Evolutionary conservation across 805 yeast species (phyloP).

Genomic region (Diddensiella santjacobensis): DNA sequence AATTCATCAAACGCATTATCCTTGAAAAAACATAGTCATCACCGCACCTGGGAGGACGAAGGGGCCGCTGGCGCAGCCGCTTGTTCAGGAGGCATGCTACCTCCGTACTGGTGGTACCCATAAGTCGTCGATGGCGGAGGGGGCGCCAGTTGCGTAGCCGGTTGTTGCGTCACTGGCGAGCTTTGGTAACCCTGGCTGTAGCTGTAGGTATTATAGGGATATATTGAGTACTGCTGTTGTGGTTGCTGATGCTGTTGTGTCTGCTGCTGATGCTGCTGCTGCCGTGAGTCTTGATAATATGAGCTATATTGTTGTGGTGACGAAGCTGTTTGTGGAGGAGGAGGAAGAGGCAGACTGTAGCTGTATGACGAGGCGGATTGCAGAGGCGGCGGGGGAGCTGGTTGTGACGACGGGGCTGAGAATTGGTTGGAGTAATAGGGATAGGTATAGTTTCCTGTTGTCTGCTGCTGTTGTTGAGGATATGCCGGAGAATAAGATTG

Average conservation of each 20-base stretch:
- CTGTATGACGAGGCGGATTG: conserved; percentile 2
- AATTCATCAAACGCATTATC: neutral
- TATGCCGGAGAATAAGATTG: neutral
- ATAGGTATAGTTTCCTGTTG: neutral
- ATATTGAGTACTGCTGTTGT: conserved; percentile 1
- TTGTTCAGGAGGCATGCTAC: too few relatives aligned
- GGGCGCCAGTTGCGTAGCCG: neutral
- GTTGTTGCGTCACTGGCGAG: neutral
- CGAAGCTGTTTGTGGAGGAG: too few relatives aligned
- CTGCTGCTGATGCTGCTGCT: conserved; percentile 11
- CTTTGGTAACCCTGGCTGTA: conserved; percentile 2
- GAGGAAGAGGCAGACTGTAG: conserved; percentile 7
- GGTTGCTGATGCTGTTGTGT: conserved; percentile 14
- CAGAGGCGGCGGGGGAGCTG: conserved; percentile 11
- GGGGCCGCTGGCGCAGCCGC: too few relatives aligned
- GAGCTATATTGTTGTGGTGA: conserved; percentile 2
- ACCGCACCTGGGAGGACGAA: too few relatives aligned
- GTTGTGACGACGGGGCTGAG: conserved; percentile 9
- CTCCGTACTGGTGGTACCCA: too few relatives aligned
- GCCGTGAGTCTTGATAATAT: conserved; percentile 8
- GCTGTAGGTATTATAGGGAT: neutral
- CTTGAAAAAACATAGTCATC: neutral
- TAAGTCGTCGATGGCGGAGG: too few relatives aligned
- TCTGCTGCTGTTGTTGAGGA: conserved; percentile 19
- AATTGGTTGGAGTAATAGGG: conserved; percentile 6